Conservation (phyloP, 331 rosid genomes). For the Pyracantha coccinea region DNA sequence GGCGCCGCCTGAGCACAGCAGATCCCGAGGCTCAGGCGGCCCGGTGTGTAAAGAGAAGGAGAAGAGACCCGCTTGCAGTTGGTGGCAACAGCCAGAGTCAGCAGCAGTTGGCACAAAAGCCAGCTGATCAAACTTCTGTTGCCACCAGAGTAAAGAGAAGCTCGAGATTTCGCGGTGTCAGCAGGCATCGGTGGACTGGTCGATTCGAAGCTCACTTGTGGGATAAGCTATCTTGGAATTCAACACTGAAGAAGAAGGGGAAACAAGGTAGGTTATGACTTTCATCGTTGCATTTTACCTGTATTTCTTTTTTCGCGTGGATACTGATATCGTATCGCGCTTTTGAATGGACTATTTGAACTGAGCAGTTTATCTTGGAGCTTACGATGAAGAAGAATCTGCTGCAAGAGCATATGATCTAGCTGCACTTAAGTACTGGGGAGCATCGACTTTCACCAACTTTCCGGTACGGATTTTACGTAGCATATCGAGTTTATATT, state of each 20-base stretch:
- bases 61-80: conserved; percentile 29
- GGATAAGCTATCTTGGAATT: conserved; percentile 81
- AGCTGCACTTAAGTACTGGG: conserved; percentile 89
- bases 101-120: conserved; percentile 15
- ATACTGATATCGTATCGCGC: background rate
- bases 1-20: conserved; percentile 9
- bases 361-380: conserved; percentile 65
- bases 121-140: conserved; percentile 33
- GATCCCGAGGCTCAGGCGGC: conserved; percentile 24
- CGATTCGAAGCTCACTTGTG: conserved; percentile 77
- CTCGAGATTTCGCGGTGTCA: conserved; percentile 67
- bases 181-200: conserved; percentile 88
- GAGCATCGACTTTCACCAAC: conserved; percentile 71
- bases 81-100: conserved; percentile 15
- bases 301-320: background rate
- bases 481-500: background rate
- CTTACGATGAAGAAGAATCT: conserved; percentile 84
- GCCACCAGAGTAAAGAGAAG: conserved; percentile 48
- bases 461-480: conserved; percentile 40
- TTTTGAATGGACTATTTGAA: background rate
- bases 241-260: conserved; percentile 86
- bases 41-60: conserved; percentile 35
- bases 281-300: background rate
- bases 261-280: conserved; percentile 32
- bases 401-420: conserved; percentile 92